phyloP scores from a whole-genome alignment of 257 asterid species.

The Solanum appendiculatum region DNA sequence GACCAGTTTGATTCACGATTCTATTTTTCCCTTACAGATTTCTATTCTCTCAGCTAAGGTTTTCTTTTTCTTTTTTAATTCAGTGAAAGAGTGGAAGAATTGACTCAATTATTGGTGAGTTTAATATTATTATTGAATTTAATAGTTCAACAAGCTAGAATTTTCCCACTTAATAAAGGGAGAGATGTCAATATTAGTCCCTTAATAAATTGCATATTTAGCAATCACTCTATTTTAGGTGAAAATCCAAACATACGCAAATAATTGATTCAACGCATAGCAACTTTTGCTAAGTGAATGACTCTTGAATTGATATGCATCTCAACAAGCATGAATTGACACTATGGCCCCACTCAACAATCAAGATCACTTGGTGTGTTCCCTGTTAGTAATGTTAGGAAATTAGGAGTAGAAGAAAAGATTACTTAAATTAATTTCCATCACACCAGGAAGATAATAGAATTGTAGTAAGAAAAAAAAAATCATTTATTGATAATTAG shows the following conservation, averaged over 20 bases:
- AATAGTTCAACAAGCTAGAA: background rate
- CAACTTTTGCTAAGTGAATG: background rate
- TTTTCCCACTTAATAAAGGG: background rate
- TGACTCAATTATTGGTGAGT: background rate
- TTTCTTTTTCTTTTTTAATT: background rate
- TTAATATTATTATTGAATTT: background rate
- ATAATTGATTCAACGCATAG: background rate
- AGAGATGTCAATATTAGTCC: background rate
- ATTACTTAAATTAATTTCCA: background rate
- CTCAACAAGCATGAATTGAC: background rate
- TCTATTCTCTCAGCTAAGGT: background rate
- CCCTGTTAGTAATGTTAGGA: background rate
- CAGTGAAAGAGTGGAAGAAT: background rate
- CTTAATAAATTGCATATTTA: background rate
- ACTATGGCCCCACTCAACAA: background rate
- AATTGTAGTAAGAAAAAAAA: too few relatives aligned
- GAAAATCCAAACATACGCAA: background rate
- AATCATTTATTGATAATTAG: background rate
- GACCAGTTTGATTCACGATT: background rate
- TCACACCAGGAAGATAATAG: too few relatives aligned
- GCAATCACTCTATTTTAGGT: background rate
- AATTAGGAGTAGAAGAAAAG: background rate
- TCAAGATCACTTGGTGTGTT: background rate
- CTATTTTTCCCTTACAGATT: background rate
- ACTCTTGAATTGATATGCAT: background rate